Evolutionary conservation across 2,329 filamentous ascomycete genomes (phyloP).

Genomic region (Clathrospora elynae): DNA sequence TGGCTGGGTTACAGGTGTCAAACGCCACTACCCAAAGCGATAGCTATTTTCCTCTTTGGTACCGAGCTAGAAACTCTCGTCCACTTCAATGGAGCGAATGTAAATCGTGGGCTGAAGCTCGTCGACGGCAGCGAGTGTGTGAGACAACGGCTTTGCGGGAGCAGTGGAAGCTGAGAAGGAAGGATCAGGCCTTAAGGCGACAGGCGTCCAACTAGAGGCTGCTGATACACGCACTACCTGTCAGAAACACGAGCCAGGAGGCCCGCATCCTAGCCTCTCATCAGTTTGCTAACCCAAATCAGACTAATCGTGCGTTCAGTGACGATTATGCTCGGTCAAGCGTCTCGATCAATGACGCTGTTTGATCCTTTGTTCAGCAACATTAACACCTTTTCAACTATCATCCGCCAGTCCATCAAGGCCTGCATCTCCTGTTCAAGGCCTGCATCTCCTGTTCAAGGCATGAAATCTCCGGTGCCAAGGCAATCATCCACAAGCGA

Average conservation of each 20-base stretch:
- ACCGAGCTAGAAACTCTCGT: not conserved
- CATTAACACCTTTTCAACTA: too few relatives aligned
- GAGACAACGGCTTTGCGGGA: not conserved
- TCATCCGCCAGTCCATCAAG: too few relatives aligned
- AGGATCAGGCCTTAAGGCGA: constrained; percentile 21
- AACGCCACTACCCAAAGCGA: constrained; percentile 11
- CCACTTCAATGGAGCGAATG: constrained; percentile 4
- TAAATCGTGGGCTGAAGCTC: too few relatives aligned
- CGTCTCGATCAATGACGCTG: too few relatives aligned
- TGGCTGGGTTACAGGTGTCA: constrained; percentile 10
- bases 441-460: too few relatives aligned
- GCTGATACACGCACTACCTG: constrained; percentile 20
- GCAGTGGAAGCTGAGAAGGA: not conserved
- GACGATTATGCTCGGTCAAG: constrained; percentile 8
- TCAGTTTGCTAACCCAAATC: constrained; percentile 1
- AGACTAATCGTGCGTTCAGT: constrained; percentile 7
- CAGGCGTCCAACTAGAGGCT: constrained; percentile 13
- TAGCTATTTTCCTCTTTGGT: constrained; percentile 3
- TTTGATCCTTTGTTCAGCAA: too few relatives aligned
- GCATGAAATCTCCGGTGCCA: too few relatives aligned
- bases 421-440: too few relatives aligned
- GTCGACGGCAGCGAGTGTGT: constrained; percentile 1
- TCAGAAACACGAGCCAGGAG: constrained; percentile 20
- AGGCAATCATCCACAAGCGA: not conserved
- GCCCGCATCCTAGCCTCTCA: constrained; percentile 14